Base-by-base conservation (phyloP, 148 eudicot species). In the Rheum nobile region DNA sequence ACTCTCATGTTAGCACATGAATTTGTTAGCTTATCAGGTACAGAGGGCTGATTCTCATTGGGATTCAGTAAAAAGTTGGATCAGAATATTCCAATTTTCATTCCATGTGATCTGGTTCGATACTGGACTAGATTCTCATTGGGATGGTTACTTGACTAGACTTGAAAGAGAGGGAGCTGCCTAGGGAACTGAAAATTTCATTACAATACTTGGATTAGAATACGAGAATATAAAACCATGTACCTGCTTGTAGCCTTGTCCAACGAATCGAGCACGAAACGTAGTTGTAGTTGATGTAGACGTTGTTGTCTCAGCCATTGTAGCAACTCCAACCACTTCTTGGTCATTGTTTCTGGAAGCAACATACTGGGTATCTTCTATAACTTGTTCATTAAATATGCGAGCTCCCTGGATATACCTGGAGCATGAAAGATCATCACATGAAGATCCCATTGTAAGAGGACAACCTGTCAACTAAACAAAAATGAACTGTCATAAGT, bases 191-290 rank as follows among this genome's bases (percentile, higher is more conserved):
- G 71, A 13, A n/a, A 13, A 17, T 10, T 67, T 9, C 10, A 26
- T 19, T 24, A 52, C 39, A 72, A 22, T 16, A 26, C 22, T 22
- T 55, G 3, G 31, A 0, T 3, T 3, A 57, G 21, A 22, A 13
- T 21, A 22, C 1, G 8, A 22, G 67, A 28, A 12, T 22, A 57
- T 13, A 57, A 57, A 0, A 12, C 9, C 34, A 57, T 13, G 73
- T 77, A 88, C 93, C 92, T 95, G 99, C 82, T 95, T 95, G 80
- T 95, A 95, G 21, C 97, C 97, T 72, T 95, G 99, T 76, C 99
- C 99, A 71, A 95, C 76, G 65, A 95, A 81, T 2, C 96, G 92
- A 34, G 96, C 83, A 70, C 83, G 90, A 24, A 95, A 84, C 2
- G 96, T 88, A 43, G 85, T 68, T 39, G 78, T 74, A 75, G 73